Evolutionary conservation across 495 filamentous ascomycete species (phyloP), one percentile per base, ranked within the genome.

Genomic region (Neurospora tetrasperma): DNA sequence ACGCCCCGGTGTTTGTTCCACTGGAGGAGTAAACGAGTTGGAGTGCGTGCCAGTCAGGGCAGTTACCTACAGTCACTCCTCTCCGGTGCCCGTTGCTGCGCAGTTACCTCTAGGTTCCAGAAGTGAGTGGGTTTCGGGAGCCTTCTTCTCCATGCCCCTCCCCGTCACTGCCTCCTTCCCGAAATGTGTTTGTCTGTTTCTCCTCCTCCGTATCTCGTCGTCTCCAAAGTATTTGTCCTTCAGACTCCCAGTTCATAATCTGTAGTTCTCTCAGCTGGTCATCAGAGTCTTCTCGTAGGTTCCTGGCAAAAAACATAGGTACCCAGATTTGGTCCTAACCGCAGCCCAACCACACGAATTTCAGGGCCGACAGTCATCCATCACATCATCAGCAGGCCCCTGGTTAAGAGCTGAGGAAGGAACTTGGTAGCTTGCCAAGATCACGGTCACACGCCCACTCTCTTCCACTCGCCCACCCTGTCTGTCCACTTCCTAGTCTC

Each of bases 401-500:
- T 23, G 48, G 48, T 31, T 59, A 59, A 59, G 23, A 59, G 54
- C 54, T 66, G 54, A 66, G 18, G 54, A 35, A 66, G 54, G 54
- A 66, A 66, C 54, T 66, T 66, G 54, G 54, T 66, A 66, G 54
- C 54, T 66, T 66, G 54, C 54, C 54, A 66, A 18, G 54, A 66
- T 66, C 54, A 35, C 54, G 54, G 54, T 66, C 54, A 66, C 54
- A n/a, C 70, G 70, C 43, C 70, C 54, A 42, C 23, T 66, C 70
- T 59, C 23, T 71, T 71, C 70, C 70, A 35, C 43, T 42, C 43
- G 44, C 27, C 70, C 70, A 71, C 27, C 70, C 54, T 43, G 38
- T 38, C 70, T 73, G 31, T 71, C 72, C 70, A 27, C 71, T 41
- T 73, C 38, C 62, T 48, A 42, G 39, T 72, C 70, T 42, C 39